phyloP scores from a whole-genome alignment of 441 rosid species.

The Kokia cookei region DNA sequence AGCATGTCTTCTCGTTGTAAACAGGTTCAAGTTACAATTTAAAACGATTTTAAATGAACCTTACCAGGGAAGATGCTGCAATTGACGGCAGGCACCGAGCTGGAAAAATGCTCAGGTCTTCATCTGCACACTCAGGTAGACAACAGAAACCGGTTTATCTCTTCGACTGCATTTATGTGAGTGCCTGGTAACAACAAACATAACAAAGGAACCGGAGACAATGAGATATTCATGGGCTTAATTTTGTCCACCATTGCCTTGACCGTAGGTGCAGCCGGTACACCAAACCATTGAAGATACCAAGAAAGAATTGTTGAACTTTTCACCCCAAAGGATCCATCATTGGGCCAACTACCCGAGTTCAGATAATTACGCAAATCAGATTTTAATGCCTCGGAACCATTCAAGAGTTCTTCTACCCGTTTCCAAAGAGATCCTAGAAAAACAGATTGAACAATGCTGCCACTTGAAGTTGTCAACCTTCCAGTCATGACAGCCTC shows the following conservation, averaged over 20 bases:
- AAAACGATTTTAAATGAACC: neutral
- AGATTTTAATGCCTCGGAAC: conserved; percentile 32
- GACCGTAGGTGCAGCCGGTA: conserved; percentile 58
- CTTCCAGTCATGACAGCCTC: conserved; percentile 74
- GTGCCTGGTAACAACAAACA: conserved; percentile 61
- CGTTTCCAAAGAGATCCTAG: conserved; percentile 63
- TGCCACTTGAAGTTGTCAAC: conserved; percentile 51
- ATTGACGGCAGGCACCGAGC: neutral
- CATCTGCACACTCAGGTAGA: conserved; percentile 4
- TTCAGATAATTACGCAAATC: conserved; percentile 45
- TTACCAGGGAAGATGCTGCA: neutral
- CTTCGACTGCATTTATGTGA: conserved; percentile 43
- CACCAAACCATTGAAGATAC: conserved; percentile 80
- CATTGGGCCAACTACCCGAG: conserved; percentile 54
- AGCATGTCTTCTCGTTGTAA: neutral
- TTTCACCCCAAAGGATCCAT: conserved; percentile 14
- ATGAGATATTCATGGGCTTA: conserved; percentile 33
- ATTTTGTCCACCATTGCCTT: conserved; percentile 42
- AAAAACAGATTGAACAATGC: conserved; percentile 69
- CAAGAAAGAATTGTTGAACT: conserved; percentile 24
- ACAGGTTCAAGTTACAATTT: neutral
- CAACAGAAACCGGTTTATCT: conserved; percentile 42
- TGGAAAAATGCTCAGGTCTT: neutral
- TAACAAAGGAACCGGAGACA: conserved; percentile 49
- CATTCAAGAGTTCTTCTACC: conserved; percentile 57